Base-by-base conservation (phyloP, 345 rosid genomes). In the Geranium rotundifolium region DNA sequence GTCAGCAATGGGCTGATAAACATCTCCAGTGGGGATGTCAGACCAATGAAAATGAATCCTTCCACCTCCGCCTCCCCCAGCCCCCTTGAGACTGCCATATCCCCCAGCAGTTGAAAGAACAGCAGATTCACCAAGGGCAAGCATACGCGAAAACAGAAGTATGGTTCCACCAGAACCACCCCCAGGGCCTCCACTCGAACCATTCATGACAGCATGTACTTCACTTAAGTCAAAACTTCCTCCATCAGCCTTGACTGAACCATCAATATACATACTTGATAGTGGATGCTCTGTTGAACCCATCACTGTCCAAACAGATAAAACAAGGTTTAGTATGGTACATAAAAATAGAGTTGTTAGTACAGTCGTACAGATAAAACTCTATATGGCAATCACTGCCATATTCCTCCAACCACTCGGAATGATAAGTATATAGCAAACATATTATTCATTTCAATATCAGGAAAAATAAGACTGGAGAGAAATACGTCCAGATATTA, bases 1-100 rank as follows among this genome's bases (percentile, higher is more conserved):
- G 63, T 73, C 81, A 57, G 99, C 99, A 65, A 95, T 84, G 27
- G 99, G 99, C 88, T 86, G 97, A 80, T 95, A 95, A 9, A 95
- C 86, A 80, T 95, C 99, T 61, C 99, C 99, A 20, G 92, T 88
- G 59, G 96, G 95, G 78, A 95, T 86, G 72, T 95, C 84, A 9
- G 95, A 81, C 99, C 99, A 95, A 69, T 90, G 99, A 76, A 95
- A 86, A 76, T 90, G 99, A 85, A 95, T 83, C 82, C 99, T 88
- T 68, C 99, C 99, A 63, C 99, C 99, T 50, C 99, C 96, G 5
- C 97, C 99, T 18, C 99, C 99, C 56, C 96, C 99, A 59, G 85
- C 76, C 52, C 97, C 91, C 29, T 72, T 57, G n/a, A 79, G 82
- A 72, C 91, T 81, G 56, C 96, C 97, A 69, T 80, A 71, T 23